A percentile compares a stretch with the other conserved stretches of the same genome.
Conservation (phyloP, 2,329 filamentous ascomycete genomes). For the Pseudogymnoascus sp. region DNA sequence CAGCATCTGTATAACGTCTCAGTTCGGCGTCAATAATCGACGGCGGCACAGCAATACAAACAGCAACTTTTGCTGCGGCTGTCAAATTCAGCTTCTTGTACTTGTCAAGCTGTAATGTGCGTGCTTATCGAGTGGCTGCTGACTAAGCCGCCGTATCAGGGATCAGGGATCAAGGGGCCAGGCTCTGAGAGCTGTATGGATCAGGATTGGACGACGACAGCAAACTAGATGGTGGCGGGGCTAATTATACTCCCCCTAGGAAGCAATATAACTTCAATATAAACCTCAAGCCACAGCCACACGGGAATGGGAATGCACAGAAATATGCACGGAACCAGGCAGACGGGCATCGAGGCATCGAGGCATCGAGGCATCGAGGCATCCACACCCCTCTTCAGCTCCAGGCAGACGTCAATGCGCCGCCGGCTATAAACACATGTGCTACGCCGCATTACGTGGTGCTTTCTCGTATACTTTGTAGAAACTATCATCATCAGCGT, state of each 20-base stretch:
- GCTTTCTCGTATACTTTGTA: too few species aligned
- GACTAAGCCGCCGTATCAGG: background rate
- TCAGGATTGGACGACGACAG: background rate
- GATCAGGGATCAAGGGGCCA: background rate
- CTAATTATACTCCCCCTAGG: background rate
- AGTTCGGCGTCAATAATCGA: background rate
- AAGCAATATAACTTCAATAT: background rate
- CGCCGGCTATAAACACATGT: background rate
- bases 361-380: background rate
- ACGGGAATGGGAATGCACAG: background rate
- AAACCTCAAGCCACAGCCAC: background rate
- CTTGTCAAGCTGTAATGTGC: background rate
- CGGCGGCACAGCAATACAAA: background rate
- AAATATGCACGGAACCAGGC: background rate
- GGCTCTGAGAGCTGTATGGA: too few species aligned
- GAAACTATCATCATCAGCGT: too few species aligned
- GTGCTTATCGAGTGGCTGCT: background rate
- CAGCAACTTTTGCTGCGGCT: background rate
- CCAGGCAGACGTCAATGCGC: background rate
- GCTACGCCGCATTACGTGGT: background rate
- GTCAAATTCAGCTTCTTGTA: background rate
- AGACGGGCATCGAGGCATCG: background rate
- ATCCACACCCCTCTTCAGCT: background rate
- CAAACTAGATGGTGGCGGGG: background rate
- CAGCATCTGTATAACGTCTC: background rate